Conservation (phyloP, 768 basidiomycete species). For the Tubosaeta brunneosetosa region DNA sequence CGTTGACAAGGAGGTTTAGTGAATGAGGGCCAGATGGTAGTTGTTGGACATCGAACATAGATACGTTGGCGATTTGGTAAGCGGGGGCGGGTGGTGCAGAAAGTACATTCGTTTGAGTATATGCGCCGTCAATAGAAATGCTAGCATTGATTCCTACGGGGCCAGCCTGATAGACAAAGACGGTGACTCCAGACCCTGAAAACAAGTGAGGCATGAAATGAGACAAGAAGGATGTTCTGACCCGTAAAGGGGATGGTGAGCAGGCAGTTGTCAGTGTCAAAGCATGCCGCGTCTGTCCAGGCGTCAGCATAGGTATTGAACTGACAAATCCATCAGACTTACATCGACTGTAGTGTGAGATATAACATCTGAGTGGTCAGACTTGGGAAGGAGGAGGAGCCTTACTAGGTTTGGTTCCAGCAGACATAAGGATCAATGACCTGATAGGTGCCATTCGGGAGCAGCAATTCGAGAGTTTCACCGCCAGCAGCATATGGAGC, state of each 20-base stretch:
- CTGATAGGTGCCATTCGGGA: conserved; percentile 20
- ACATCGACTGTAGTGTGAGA: conserved; percentile 17
- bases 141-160: conserved; percentile 19
- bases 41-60: conserved; percentile 23
- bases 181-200: conserved; percentile 20
- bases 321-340: neutral
- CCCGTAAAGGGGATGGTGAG: conserved; percentile 23
- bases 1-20: conserved; percentile 11
- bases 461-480: conserved; percentile 9
- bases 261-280: conserved; percentile 11
- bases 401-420: conserved; percentile 25
- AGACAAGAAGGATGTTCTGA: conserved; percentile 1
- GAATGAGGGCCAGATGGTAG: conserved; percentile 12
- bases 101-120: conserved; percentile 13
- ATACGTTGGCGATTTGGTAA: conserved; percentile 19
- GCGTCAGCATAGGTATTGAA: neutral
- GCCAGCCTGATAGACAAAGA: conserved; percentile 23
- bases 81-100: conserved; percentile 15
- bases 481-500: conserved; percentile 12
- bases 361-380: conserved; percentile 1
- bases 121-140: conserved; percentile 12
- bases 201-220: neutral
- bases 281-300: conserved; percentile 19
- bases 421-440: conserved; percentile 20
- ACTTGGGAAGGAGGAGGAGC: neutral